Base-by-base conservation (phyloP, 2,329 filamentous ascomycete species). In the Nectriaceae sp. region DNA sequence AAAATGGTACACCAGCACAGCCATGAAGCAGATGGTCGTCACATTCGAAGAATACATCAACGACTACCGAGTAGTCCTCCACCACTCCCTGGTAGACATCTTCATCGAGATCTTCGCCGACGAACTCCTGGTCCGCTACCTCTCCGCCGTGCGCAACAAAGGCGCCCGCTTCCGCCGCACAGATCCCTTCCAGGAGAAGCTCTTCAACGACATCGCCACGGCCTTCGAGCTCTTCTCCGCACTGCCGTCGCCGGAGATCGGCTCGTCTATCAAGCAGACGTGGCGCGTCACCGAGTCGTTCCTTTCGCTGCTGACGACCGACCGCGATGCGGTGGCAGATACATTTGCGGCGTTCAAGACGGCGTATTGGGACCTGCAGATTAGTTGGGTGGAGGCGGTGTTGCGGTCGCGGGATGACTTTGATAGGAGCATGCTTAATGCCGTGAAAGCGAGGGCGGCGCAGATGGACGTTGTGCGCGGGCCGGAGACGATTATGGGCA, bases 321-420 rank as follows among this genome's bases (percentile, higher is more conserved):
- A 94, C 65, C 87, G 85, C 42, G 80, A 84, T 22, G 78, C 75
- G 20, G 77, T 97, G 1, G 84, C 90, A 15, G 83, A 88, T 43
- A 85, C 89, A 2, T 97, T 96, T 64, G 87, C 87, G 60, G 74
- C 76, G 4, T 93, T 99, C 74, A 97, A 97, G 77, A 75, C 72
- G 33, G 79, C 83, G 39, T 97, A 96, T 70, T 96, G 93, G 89
- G 94, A 99, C 71, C 75, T 97, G 66, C 90, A 95, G 69, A 85
- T 97, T 50, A 87, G 85, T 39, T 99, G 94, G 94, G 91, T 99
- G 6, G 95, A 99, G 76, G 88, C 89, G 5, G 93, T 96, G 40
- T 67, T 99, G 55, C 81, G 92, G 57, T 79, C 85, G 2, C 79
- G 95, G 59, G 94, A 99, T 69, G 94, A 99, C 73, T 97, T 96